Evolutionary conservation across 1,284 basidiomycete genomes (phyloP).

Genomic region (Gymnopus androsaceus): DNA sequence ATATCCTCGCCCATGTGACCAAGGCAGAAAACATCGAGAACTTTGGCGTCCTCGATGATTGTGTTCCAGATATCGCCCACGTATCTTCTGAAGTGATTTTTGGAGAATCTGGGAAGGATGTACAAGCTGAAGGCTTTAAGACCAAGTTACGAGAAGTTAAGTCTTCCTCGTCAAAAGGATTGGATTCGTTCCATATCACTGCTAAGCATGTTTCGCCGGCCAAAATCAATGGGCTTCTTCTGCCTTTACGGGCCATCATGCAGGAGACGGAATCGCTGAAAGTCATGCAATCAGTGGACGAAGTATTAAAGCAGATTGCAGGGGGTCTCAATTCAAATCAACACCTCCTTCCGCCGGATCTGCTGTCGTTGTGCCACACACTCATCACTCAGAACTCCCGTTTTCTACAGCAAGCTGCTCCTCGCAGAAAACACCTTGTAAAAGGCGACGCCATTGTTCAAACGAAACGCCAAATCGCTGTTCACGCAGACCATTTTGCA

Average conservation of each 20-base stretch:
- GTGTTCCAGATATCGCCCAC: slow-evolving; percentile 77
- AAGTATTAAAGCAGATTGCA: slow-evolving; percentile 83
- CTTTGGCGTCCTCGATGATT: slow-evolving; percentile 74
- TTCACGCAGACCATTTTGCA: slow-evolving; percentile 71
- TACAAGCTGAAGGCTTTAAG: slow-evolving; percentile 88
- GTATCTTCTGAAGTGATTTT: slow-evolving; percentile 93
- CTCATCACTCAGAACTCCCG: slow-evolving; percentile 89
- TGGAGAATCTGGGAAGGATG: slow-evolving; percentile 91
- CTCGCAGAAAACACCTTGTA: slow-evolving; percentile 39
- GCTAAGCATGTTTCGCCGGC: slow-evolving; percentile 75
- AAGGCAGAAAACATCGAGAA: slow-evolving; percentile 50
- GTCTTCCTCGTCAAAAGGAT: slow-evolving; percentile 73
- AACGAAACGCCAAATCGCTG: slow-evolving; percentile 65
- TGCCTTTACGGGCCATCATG: slow-evolving; percentile 85
- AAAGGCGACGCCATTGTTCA: slow-evolving; percentile 77
- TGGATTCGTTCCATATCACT: slow-evolving; percentile 85
- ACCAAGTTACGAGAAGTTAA: slow-evolving; percentile 93
- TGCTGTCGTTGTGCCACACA: slow-evolving; percentile 86
- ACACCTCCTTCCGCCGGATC: slow-evolving; percentile 68
- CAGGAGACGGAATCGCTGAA: slow-evolving; percentile 83
- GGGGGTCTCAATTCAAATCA: slow-evolving; percentile 85
- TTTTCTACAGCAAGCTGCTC: slow-evolving; percentile 67
- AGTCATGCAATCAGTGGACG: slow-evolving; percentile 86
- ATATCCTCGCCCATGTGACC: slow-evolving; percentile 81
- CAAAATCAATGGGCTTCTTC: slow-evolving; percentile 77